Evolutionary conservation across 2,329 filamentous ascomycete genomes (phyloP).

Genomic region (Rhytidhysteron rufulum): DNA sequence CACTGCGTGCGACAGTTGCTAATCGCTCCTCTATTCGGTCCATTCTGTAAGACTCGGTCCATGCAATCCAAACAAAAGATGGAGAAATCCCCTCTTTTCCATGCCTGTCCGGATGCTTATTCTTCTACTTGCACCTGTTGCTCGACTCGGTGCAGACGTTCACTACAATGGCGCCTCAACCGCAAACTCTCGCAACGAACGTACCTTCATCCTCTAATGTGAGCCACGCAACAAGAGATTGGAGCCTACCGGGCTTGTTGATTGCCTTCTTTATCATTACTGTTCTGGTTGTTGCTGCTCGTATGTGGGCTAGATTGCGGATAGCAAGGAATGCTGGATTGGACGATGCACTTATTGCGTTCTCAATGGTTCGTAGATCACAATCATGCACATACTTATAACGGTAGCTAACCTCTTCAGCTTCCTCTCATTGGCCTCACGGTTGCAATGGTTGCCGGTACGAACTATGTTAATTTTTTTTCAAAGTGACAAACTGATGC

Average conservation of each 20-base stretch:
- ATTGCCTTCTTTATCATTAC: conserved; percentile 39
- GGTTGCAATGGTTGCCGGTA: conserved; percentile 24
- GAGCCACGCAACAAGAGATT: conserved; percentile 43
- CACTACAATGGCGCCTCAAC: no score
- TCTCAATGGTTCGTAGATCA: conserved; percentile 34
- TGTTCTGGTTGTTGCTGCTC: conserved; percentile 38
- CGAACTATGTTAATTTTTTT: conserved; percentile 1
- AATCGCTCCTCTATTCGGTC: no score
- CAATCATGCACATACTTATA: not conserved
- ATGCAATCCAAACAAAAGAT: no score
- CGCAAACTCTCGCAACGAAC: no score
- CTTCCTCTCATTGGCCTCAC: conserved; percentile 27
- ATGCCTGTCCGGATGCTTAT: no score
- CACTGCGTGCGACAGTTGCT: no score
- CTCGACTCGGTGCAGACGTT: no score
- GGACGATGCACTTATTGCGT: conserved; percentile 46
- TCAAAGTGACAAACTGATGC: conserved; percentile 8
- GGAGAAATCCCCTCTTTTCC: no score
- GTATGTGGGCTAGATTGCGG: conserved; percentile 45
- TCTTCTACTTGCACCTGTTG: no score
- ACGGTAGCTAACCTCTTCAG: conserved; percentile 3
- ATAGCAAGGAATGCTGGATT: conserved; percentile 45
- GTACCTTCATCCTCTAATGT: no score
- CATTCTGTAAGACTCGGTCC: no score
- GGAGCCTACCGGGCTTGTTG: conserved; percentile 41